These are phyloP conservation scores for Nevesoporus exiguus DNA, from an alignment of 768 basidiomycete species.

Conservation along the genomic window DNA sequence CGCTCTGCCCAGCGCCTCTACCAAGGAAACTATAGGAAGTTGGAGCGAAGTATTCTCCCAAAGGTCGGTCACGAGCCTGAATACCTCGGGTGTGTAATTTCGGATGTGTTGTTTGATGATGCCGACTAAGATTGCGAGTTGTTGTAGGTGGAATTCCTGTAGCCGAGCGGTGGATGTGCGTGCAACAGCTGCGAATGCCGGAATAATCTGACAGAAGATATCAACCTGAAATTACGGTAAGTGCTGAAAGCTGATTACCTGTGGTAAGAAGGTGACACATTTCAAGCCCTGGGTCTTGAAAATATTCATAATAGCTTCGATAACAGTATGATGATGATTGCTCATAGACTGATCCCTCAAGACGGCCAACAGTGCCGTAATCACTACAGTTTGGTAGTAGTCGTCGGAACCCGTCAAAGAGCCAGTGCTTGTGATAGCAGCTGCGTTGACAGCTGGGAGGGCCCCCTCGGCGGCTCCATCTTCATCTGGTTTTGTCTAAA, in stretches of 20 bases:
- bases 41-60: slow-evolving; percentile 87
- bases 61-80: slow-evolving; percentile 80
- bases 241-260: slow-evolving; percentile 45
- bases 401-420: slow-evolving; percentile 76
- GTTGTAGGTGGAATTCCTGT: slow-evolving; percentile 93
- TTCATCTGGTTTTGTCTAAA: slow-evolving; percentile 58
- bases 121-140: slow-evolving; percentile 89
- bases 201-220: slow-evolving; percentile 67
- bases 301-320: slow-evolving; percentile 98
- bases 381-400: slow-evolving; percentile 96
- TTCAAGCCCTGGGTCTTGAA: slow-evolving; percentile 98
- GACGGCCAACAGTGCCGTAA: slow-evolving; percentile 81
- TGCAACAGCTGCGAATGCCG: slow-evolving; percentile 89
- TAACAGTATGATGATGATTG: slow-evolving; percentile 86
- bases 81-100: slow-evolving; percentile 83
- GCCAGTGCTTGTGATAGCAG: slow-evolving; percentile 61
- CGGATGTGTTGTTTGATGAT: slow-evolving; percentile 98
- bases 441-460: slow-evolving; percentile 61
- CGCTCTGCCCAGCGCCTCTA: slow-evolving; percentile 90
- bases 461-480: slow-evolving; percentile 59
- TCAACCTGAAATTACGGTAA: slow-evolving; percentile 7
- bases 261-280: slow-evolving; percentile 92
- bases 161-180: slow-evolving; percentile 74
- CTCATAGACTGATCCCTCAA: slow-evolving; percentile 85
- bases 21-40: slow-evolving; percentile 85